Percentiles rank a stretch among this genome's conserved stretches.
Evolutionary conservation across 139 green algal genomes (phyloP).

Genomic region (Asterochloris sp.): DNA sequence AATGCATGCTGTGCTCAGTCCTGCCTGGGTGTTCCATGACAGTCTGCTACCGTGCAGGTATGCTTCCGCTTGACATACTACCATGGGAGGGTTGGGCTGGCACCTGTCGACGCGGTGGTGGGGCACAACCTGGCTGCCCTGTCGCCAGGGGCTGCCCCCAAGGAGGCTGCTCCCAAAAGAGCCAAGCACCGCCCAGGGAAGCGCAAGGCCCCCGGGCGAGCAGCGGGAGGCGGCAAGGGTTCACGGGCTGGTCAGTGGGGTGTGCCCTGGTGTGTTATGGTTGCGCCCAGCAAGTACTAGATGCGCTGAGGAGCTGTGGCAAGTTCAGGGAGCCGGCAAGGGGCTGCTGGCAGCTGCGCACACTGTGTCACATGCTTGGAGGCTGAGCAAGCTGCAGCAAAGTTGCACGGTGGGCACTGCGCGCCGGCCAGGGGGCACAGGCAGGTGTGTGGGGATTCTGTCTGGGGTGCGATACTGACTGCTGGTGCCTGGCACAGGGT

Average conservation of each 20-base stretch:
- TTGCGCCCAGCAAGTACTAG: no score
- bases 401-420: no score
- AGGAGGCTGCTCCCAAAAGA: neutral
- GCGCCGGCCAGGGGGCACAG: no score
- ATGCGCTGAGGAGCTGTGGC: no score
- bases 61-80: constrained; percentile 23
- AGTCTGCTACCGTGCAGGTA: neutral
- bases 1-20: neutral
- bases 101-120: constrained; percentile 4
- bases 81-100: constrained; percentile 12
- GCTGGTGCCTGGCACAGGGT: no score
- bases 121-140: constrained; percentile 3
- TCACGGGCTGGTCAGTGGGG: no score
- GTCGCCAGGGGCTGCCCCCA: neutral
- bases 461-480: no score
- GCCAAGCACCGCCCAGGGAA: constrained; percentile 5
- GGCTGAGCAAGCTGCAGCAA: no score
- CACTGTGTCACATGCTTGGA: neutral
- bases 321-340: neutral
- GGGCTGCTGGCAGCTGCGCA: neutral
- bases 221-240: no score
- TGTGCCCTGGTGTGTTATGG: no score
- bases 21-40: neutral
- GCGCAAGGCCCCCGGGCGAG: neutral
- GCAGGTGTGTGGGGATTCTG: no score